Percentiles rank a stretch among this genome's conserved stretches.
phyloP scores from a whole-genome alignment of 2,329 filamentous ascomycete genomes.

The Penicillium paneum region DNA sequence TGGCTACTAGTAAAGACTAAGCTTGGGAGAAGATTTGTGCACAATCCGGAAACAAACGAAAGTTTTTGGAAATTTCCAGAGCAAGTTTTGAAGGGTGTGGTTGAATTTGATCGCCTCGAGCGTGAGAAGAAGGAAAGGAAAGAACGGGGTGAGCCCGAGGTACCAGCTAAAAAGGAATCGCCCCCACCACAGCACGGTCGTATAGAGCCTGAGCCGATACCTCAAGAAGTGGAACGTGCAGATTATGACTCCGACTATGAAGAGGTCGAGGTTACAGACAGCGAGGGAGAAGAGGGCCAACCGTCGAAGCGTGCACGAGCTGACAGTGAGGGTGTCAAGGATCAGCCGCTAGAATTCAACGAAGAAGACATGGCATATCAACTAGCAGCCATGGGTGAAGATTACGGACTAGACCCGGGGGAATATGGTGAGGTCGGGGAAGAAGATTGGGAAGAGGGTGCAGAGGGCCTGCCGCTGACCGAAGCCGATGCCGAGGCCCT shows the following conservation, averaged over 20 bases:
- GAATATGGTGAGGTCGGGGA: conserved; percentile 66
- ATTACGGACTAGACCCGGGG: conserved; percentile 74
- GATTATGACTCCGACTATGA: conserved; percentile 70
- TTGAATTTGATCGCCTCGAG: conserved; percentile 68
- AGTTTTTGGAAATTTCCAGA: conserved; percentile 95
- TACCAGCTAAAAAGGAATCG: conserved; percentile 17
- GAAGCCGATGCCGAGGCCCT: conserved; percentile 72
- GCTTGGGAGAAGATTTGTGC: conserved; percentile 81
- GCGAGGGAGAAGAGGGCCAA: conserved; percentile 51
- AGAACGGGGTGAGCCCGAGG: conserved; percentile 30
- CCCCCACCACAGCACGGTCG: conserved; percentile 11
- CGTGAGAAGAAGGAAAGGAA: conserved; percentile 64
- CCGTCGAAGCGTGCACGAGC: conserved; percentile 51
- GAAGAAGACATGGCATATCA: conserved; percentile 95
- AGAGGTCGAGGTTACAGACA: conserved; percentile 69
- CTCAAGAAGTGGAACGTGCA: conserved; percentile 42
- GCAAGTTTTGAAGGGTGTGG: conserved; percentile 72
- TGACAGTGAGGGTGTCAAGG: conserved; percentile 48
- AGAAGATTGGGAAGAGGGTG: conserved; percentile 64
- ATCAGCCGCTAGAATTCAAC: conserved; percentile 70
- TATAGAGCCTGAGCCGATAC: conserved; percentile 23
- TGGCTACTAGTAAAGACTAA: conserved; percentile 95
- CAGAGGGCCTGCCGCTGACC: conserved; percentile 66
- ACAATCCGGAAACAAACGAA: conserved; percentile 79
- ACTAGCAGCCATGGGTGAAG: conserved; percentile 80